Base-by-base conservation (phyloP, 805 yeast genomes). In the Lachancea fermentati region DNA sequence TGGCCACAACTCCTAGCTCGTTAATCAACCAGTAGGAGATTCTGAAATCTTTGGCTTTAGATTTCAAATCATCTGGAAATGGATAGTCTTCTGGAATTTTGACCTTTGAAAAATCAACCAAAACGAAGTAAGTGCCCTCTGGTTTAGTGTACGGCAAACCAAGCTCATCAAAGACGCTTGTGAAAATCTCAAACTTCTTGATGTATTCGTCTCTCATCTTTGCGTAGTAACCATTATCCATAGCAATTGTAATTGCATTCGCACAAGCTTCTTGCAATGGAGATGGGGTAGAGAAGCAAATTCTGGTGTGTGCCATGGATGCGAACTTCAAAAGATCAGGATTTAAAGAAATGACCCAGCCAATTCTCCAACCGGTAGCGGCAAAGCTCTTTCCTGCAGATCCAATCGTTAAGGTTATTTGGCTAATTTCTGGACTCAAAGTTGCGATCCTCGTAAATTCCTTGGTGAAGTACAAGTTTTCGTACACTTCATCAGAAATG, bases 341-440 rank as follows among this genome's bases (percentile, higher is more conserved):
- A 39, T 85, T 81, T 36, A 49, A 34, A 5, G 96, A 97, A 46
- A 89, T 80, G 29, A 91, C 73, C 94, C 95, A 93, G 40, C 98
- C 98, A 39, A 93, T 76, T 70, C 98, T 81, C 97, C 97, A 93
- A 39, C 98, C 98, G 9, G 98, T 93, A 32, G 96, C 96, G n/a
- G 96, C 95, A 68, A 93, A 93, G 0, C 96, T 79, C 64, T 93
- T 93, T 48, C 98, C 98, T 5, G 97, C 98, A 19, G 96, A 86
- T 1, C 97, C 97, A 16, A 93, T 94, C 3, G 97, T 81, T 41
- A 93, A 66, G 0, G 97, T 86, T 55, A 88, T 69, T 43, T 77
- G 76, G 19, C 76, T 81, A 44, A 88, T 74, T 53, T 88, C 96
- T 4, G 91, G 89, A 4, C 80, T 69, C 40, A 91, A 66, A 2